Evolutionary conservation across 306 rosid genomes (phyloP), one percentile per base, ranked within the genome.

Genomic region (Prosopis cineraria): DNA sequence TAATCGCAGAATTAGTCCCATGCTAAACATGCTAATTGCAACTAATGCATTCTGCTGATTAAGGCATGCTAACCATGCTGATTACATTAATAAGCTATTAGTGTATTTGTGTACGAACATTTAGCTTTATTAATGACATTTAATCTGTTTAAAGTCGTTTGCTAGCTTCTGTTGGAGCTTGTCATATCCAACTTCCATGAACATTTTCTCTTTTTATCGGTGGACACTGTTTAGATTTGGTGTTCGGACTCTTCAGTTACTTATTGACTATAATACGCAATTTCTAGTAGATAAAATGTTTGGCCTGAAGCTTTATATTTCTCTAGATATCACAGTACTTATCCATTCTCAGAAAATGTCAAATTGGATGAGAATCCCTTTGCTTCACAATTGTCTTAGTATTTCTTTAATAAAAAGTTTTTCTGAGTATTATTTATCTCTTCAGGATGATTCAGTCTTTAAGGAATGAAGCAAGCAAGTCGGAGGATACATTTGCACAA

Each of bases 381-480:
- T 20, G 59, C 48, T 70, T 69, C 68, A 62, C 45, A 22, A 25
- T 27, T 79, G 29, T 81, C 64, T 45, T 58, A 63, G 56, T 72
- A 65, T 80, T 41, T 59, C 64, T 29, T 39, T 55, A 25, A 65
- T 70, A 13, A 55, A 78, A 44, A 65, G 8, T 17, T 62, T 72
- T 59, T 68, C 40, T 73, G 71, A 79, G 72, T 50, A 67, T 72
- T 73, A 64, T 72, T 79, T 55, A 25, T 77, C 60, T 75, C 75
- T 82, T 85, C 90, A 96, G 99, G 84, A 83, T 96, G 98, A 86
- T 93, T 86, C 90, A 79, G 77, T 84, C 94, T 75, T 77, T 96
- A 81, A 87, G 81, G 78, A 96, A 77, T 48, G 97, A 96, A 83
- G 99, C 99, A 53, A 70, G 84, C n/a, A 96, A 88, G 84, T 93